Evolutionary conservation across 2,329 filamentous ascomycete genomes (phyloP).

Genomic region (Ophiosphaerella korrae): DNA sequence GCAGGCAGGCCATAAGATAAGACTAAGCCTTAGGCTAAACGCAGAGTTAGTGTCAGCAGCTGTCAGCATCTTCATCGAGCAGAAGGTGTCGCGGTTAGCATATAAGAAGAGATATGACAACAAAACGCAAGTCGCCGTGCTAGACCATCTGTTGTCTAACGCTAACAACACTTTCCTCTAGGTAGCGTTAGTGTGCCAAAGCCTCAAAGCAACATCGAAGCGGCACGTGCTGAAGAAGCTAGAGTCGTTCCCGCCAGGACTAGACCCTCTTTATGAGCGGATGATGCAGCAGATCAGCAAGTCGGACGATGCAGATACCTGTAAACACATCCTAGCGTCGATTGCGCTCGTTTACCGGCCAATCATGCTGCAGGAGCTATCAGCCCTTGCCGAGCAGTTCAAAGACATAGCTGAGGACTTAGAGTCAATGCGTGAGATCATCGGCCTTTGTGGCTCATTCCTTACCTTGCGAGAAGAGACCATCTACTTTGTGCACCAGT

Average conservation of each 20-base stretch:
- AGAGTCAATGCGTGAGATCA: conserved; percentile 2
- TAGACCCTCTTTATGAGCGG: conserved; percentile 45
- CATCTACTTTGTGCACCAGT: conserved; percentile 31
- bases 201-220: conserved; percentile 26
- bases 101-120: conserved; percentile 45
- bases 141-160: no score
- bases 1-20: neutral
- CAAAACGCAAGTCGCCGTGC: neutral
- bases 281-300: conserved; percentile 46
- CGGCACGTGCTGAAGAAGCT: conserved; percentile 19
- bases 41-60: conserved; percentile 37
- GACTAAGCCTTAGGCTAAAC: conserved; percentile 32
- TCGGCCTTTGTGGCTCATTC: conserved; percentile 47
- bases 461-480: conserved; percentile 37
- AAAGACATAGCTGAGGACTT: neutral
- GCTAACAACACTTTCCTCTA: no score
- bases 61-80: conserved; percentile 46
- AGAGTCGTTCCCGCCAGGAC: conserved; percentile 33
- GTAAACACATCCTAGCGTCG: conserved; percentile 41
- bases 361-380: neutral
- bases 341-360: conserved; percentile 22
- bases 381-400: conserved; percentile 8
- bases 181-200: conserved; percentile 1
- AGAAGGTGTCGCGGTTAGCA: conserved; percentile 40
- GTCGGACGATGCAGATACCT: conserved; percentile 23